Conservation (phyloP, 371 early-diverging fungal genomes). For the Lichtheimia ramosa region DNA sequence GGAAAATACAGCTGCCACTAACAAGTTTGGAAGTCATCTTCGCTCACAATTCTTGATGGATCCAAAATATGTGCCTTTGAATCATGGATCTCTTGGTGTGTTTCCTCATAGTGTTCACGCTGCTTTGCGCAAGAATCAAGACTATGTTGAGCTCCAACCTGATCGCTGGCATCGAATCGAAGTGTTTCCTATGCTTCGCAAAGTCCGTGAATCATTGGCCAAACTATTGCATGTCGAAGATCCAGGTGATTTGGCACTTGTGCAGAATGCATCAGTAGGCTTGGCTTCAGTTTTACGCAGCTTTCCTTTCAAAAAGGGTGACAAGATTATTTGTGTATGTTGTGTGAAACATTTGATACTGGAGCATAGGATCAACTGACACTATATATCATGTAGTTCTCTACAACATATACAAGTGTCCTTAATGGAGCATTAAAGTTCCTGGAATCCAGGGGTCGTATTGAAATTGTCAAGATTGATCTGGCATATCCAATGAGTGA, state of each 20-base stretch:
- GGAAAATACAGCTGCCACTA: background rate
- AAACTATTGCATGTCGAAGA: constrained; percentile 29
- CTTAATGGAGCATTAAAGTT: constrained; percentile 33
- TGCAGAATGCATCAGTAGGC: constrained; percentile 41
- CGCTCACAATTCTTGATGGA: constrained; percentile 44
- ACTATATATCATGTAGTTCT: constrained; percentile 7
- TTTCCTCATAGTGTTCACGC: constrained; percentile 7
- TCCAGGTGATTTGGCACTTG: constrained; percentile 38
- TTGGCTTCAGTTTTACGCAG: constrained; percentile 41
- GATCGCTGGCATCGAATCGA: constrained; percentile 17
- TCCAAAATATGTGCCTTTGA: constrained; percentile 38
- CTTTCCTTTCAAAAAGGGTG: constrained; percentile 36
- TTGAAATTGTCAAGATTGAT: constrained; percentile 30
- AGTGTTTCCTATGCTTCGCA: constrained; percentile 5
- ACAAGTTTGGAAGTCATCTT: constrained; percentile 35
- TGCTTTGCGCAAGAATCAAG: constrained; percentile 11
- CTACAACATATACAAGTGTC: constrained; percentile 40
- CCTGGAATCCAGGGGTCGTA: constrained; percentile 25
- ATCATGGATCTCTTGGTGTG: constrained; percentile 44
- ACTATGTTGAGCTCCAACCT: constrained; percentile 9
- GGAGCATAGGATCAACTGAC: background rate
- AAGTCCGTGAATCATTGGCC: constrained; percentile 16
- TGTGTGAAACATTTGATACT: background rate
- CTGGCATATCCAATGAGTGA: constrained; percentile 34
- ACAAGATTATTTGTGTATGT: constrained; percentile 35